Evolutionary conservation across 140 eudicot species (phyloP), one percentile per base, ranked within the genome.

Genomic region (Ambrosia hybrid): DNA sequence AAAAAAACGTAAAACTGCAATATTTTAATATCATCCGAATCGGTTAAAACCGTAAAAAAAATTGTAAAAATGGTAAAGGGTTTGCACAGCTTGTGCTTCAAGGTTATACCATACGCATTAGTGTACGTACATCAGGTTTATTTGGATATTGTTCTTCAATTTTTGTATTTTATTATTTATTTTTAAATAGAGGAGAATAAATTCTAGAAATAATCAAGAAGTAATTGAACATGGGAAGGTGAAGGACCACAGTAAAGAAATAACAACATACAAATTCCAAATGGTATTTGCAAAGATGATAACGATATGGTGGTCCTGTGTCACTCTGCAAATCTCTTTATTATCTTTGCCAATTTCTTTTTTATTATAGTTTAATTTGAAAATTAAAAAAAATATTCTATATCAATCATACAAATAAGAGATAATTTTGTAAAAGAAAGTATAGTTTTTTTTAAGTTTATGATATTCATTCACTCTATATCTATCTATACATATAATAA

Each of bases 271-370:
- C 30, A 68, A 76, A 59, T 76, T 76, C 76, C 81, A 69, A 74
- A 59, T 14, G 70, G 70, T 68, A 76, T 57, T 68, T 60, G 75
- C 64, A 30, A 39, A 77, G 65, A 70, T 70, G 81, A 77, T 70
- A 70, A 77, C 66, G 81, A 69, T 77, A 69, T 62, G 30, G 71
- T 77, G 81, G 76, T 77, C 81, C 81, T 59, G 70, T 30, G 76
- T 57, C 81, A 69, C 71, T 61, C 65, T 69, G 72, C 76, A 70
- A 69, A 48, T 69, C 72, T 69, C 51, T 36, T 16, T 76, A 16
- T 76, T 76, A 68, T 68, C 70, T 68, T 57, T 58, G 39, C 62
- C 41, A 76, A 46, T 43, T 68, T 48, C 13, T 34, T 69, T n/a
- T 41, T 41, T 41, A 41, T 36, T 69, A 12, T 34, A n/a, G 9